Conservation (phyloP, 2,329 filamentous ascomycete species). For the Pseudogymnoascus sp. region DNA sequence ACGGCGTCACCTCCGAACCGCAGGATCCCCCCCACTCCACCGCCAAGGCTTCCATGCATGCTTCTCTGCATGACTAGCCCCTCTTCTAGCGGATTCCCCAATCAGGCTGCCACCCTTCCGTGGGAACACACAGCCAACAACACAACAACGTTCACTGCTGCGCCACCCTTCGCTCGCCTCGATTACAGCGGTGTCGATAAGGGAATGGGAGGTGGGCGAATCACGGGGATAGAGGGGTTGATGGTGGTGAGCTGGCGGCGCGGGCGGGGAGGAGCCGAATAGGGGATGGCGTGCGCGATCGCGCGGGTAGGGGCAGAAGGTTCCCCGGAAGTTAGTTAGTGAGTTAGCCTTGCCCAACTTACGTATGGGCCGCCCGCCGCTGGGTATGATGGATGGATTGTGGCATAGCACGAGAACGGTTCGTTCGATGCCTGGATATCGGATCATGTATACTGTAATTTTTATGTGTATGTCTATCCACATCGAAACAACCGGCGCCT, state of each 20-base stretch:
- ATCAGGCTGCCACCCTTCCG: not conserved
- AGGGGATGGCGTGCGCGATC: not conserved
- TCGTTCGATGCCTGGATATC: not conserved
- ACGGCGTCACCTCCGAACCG: not conserved
- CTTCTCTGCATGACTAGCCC: not conserved
- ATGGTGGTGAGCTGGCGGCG: not conserved
- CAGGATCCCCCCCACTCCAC: not conserved
- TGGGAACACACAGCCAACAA: not conserved
- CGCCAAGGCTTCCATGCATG: not conserved
- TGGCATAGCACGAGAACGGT: slow-evolving; percentile 2
- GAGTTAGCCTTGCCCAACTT: not conserved
- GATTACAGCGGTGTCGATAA: not conserved
- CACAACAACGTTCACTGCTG: not conserved
- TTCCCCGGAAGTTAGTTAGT: not conserved
- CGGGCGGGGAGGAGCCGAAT: not conserved
- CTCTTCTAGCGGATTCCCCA: not conserved
- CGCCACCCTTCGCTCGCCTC: not conserved
- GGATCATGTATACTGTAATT: slow-evolving; percentile 1
- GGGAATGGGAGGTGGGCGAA: not conserved
- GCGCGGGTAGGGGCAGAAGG: not conserved
- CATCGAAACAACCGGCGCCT: not conserved
- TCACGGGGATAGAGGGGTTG: not conserved
- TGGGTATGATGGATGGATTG: not conserved
- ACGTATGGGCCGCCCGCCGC: not conserved
- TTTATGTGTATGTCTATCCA: slow-evolving; percentile 2